Base-by-base conservation (phyloP, 2,329 filamentous ascomycete species). In the Rosellinia necatrix region DNA sequence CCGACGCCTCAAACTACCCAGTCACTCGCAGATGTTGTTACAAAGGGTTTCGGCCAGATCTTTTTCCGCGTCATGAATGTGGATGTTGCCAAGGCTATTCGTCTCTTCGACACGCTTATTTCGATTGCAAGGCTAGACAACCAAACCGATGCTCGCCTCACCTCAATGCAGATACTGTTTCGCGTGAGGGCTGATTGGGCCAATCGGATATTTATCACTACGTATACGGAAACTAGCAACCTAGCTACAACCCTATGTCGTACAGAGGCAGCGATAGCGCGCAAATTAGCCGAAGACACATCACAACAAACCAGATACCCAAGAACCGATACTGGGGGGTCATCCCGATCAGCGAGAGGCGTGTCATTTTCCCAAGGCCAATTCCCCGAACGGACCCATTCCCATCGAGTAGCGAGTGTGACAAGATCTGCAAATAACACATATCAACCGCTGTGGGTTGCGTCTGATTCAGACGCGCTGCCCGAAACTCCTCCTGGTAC, bases 161-260 rank as follows among this genome's bases (percentile, higher is more conserved):
- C 86, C 10, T 86, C 88, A 2, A 84, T 92, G 78, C 91, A 90
- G 66, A 74, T 93, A 38, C 76, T 97, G 2, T 93, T 96, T 69
- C 85, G 92, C 38, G 76, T 97, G 25, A 84, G 92, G 56, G 91
- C 91, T 19, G 91, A 96, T 72, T 91, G 89, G 70, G 85, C 88
- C 8, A 85, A 92, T 62, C 83, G 87, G 40, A 81, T 97, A 3
- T 91, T 88, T 55, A 77, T 96, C 49, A 85, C 85, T 6, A 75
- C 83, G 29, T 82, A 84, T 25, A 84, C 88, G 1, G 91, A 96
- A 69, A 88, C 86, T 24, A 84, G 88, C 61, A 85, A 84, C 49
- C 77, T 96, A 21, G 90, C 92, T 24, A 81, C 85, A 13, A 81
- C 87, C 6, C 76, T 96, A 8, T 88, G 85, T 63, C 86, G 91